These are phyloP conservation scores for Sisymbrium altissimum DNA, from an alignment of 345 rosid species.

Conservation along the genomic window DNA sequence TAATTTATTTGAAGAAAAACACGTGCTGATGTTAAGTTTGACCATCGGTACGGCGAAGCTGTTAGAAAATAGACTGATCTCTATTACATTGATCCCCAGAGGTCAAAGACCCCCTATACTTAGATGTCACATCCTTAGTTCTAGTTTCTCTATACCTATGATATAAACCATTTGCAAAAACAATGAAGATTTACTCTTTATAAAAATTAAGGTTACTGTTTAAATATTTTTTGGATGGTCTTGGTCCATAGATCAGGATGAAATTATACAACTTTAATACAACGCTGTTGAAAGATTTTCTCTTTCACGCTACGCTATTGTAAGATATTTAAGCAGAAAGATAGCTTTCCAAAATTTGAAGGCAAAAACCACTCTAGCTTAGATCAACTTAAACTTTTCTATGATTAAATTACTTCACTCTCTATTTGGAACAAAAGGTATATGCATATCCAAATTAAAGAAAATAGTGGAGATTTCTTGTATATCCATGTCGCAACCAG, in stretches of 20 bases:
- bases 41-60: constrained; percentile 26
- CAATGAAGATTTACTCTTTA: not conserved
- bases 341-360: not conserved
- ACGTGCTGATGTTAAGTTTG: constrained; percentile 24
- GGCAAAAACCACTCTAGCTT: not conserved
- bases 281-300: not conserved
- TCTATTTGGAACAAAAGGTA: not conserved
- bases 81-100: constrained; percentile 22
- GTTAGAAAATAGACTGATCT: not conserved
- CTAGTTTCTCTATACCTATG: not conserved
- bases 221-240: not conserved
- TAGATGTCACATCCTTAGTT: constrained; percentile 22
- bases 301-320: not conserved
- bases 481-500: not conserved
- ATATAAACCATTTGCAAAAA: not conserved
- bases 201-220: not conserved
- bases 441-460: not conserved
- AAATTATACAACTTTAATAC: not conserved
- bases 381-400: not conserved
- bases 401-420: not conserved
- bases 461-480: not conserved
- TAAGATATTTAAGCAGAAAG: not conserved
- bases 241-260: not conserved
- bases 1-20: not conserved
- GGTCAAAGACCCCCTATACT: constrained; percentile 26